Evolutionary conservation across 2,329 filamentous ascomycete genomes (phyloP).

Genomic region (Calycina herbarum): DNA sequence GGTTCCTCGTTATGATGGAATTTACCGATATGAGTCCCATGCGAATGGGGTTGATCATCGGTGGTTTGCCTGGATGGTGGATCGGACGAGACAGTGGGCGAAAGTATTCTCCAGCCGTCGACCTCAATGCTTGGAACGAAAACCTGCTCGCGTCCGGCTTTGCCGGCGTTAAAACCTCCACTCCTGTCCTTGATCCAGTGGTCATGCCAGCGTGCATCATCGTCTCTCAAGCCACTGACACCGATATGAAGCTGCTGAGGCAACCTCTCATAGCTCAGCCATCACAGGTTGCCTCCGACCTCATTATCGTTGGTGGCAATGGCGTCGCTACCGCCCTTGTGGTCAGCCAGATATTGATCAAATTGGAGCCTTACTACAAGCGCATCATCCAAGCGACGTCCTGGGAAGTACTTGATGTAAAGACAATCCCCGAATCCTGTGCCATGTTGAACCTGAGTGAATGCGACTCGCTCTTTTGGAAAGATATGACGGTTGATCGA

Average conservation of each 20-base stretch:
- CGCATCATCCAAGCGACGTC: too few species aligned
- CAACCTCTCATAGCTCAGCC: conserved; percentile 27
- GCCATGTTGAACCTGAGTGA: conserved; percentile 24
- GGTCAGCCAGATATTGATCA: background rate
- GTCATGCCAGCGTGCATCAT: conserved; percentile 30
- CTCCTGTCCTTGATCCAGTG: conserved; percentile 28
- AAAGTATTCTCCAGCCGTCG: conserved; percentile 13
- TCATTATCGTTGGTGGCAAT: background rate
- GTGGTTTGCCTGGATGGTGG: conserved; percentile 38
- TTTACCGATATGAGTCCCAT: background rate
- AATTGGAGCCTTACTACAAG: too few species aligned
- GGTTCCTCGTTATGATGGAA: conserved; percentile 39
- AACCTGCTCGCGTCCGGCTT: conserved; percentile 30
- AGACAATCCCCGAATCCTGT: too few species aligned
- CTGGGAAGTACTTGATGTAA: too few species aligned
- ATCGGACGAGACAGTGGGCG: conserved; percentile 32
- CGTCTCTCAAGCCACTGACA: conserved; percentile 38
- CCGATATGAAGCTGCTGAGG: conserved; percentile 32
- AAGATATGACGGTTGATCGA: conserved; percentile 21
- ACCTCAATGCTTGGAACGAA: conserved; percentile 25
- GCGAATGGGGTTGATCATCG: conserved; percentile 29
- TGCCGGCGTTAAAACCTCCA: conserved; percentile 29
- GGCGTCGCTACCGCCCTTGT: background rate
- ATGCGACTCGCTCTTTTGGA: conserved; percentile 34
- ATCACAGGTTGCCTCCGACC: background rate